Evolutionary conservation across 305 asterid species (phyloP), one percentile per base, ranked within the genome.

Genomic region (Fraxinus xanthoxyloides): DNA sequence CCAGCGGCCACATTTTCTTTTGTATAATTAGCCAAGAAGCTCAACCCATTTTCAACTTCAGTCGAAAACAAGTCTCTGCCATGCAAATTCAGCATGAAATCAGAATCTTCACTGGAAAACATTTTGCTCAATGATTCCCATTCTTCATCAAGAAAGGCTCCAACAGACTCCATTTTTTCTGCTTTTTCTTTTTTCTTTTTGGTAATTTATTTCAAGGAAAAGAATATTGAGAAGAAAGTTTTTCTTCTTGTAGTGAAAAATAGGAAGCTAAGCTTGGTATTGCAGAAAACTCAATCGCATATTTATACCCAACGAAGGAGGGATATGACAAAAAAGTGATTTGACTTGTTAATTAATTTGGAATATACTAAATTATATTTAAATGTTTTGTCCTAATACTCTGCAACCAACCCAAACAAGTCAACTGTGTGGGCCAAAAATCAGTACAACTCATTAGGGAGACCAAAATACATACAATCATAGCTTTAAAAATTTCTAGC

Each of bases 91-190:
- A 72, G 76, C 82, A 85, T 83, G 84, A 87, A 87, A 83, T 92
- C 86, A 7, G 88, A 83, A 79, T 87, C 86, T 35, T 89, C 93
- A 73, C 46, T 72, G 0, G 91, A 84, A 46, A 94, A 92, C 82
- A 92, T 77, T 79, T 81, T 90, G 91, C 88, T 88, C 80, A 92
- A 72, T 77, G 92, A 84, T 30, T 90, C 98, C 92, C 91, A 92
- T 82, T 94, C 98, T 83, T 94, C 95, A 81, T 92, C 94, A 80
- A 89, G 70, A 81, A 86, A 89, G 73, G 88, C 81, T 82, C 88
- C 92, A 75, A 85, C 21, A 38, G 85, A 63, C 82, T 91, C 97
- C 95, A 93, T 91, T 72, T 83, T n/a, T 8, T 15, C 8, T 24
- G 5, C 56, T 13, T 46, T 43, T 43, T 43, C 40, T 31, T 72